Base-by-base conservation (phyloP, 2,329 filamentous ascomycete genomes). In the Colletotrichum sp. region DNA sequence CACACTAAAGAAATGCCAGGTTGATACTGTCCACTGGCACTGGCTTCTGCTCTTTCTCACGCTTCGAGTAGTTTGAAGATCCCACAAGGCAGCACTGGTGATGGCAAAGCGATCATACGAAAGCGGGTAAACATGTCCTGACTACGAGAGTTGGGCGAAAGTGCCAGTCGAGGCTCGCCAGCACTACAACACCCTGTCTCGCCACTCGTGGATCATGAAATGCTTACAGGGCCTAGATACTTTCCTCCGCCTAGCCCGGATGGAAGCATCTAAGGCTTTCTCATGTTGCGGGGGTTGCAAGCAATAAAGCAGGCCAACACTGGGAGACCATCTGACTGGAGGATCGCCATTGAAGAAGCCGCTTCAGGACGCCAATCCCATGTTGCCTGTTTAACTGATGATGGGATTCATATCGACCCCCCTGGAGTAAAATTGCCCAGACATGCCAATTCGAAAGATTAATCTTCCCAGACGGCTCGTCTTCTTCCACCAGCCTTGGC, bases 361-460 rank as follows among this genome's bases (percentile, higher is more conserved):
- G 34, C 43, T 52, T 52, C 43, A 52, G 62, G 24, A 28, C 18
- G 14, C 5, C n/a, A 28, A 36, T 48, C 5, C 9, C 48, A 58
- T 63, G 73, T 78, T 72, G 28, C 38, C 58, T 38, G 43, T 71
- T 56, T 71, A 71, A 38, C 7, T 55, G 55, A 61, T 14, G 52
- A 65, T 32, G 34, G 21, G 13, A n/a, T 30, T 68, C 13, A 62
- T 43, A 32, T 72, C 24, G 34, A 36, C 14, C 7, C 62, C 62
- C 43, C 30, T 68, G 21, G 30, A 56, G 8, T 61, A 24, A 38
- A 26, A 30, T 28, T 38, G 52, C 30, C 59, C 55, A 21, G 52
- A 58, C 64, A 69, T 32, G 30, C n/a, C 70, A 24, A 55, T n/a
- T 52, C 16, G 38, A 36, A 48, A 26, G 18, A 24, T 16, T 16